Evolutionary conservation across 2,329 filamentous ascomycete species (phyloP), one percentile per base, ranked within the genome.

Genomic region (Neurospora sp.): DNA sequence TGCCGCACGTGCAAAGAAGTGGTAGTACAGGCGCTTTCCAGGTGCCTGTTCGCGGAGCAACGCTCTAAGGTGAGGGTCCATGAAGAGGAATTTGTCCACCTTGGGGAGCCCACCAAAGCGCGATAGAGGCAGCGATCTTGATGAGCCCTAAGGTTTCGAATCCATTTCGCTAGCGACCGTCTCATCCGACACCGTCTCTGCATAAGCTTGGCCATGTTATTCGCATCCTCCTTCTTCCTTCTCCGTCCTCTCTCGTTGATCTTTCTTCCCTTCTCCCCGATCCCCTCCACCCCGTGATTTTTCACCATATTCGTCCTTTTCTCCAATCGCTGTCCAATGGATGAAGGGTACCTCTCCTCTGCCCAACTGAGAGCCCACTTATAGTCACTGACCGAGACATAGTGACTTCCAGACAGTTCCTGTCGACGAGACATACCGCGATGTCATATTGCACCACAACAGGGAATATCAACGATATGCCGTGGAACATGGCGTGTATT

Each of bases 381-480:
- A 46, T 17, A 66, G 17, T 69, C 28, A 67, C 73, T 75, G 73
- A 76, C 68, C 71, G 38, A 67, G 28, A 68, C 68, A 71, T 76
- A 87, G 85, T 73, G 81, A 83, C 74, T 77, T 78, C 73, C 81
- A 81, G 73, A 87, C 82, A 67, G 82, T 81, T 71, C 81, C 83
- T 73, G 80, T 91, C 74, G 88, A 90, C 78, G 84, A 85, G 69
- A 80, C 80, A 66, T 87, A 87, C 76, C 81, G 86, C 73, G 85
- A 90, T 75, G 89, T 86, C 5, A 80, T 90, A 71, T 81, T 83
- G 17, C 81, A 89, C 73, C 83, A 89, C 77, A 88, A 88, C 71
- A 85, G 91, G 76, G 83, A 85, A 66, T 93, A 88, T 77, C 91
- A 93, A 74, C 84, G 85, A 76, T 89, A 90, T 80, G 85, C 90